Evolutionary conservation across 2,329 filamentous ascomycete species (phyloP), one percentile per base, ranked within the genome.

Genomic region (Akanthomyces uredinophilus): DNA sequence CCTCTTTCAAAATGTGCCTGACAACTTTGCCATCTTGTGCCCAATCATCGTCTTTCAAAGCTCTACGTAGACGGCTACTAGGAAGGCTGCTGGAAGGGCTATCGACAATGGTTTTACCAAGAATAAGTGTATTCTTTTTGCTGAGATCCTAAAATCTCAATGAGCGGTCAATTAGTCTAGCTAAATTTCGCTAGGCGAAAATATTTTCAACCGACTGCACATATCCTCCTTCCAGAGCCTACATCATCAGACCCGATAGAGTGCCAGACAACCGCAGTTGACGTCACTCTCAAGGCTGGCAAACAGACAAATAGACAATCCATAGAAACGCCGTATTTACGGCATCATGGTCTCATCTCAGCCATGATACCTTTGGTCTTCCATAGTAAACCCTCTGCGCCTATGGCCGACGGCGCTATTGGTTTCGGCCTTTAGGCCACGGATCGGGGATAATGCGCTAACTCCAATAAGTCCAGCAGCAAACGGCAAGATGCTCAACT

Each of bases 391-490:
- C 49, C 6, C 8, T 20, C 18, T n/a, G 27, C 49, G 24, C 16
- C 24, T 29, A 55, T 44, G 24, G 39, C 52, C 52, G 52, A 55
- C 52, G 52, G 52, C 52, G 52, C 39, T 55, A 55, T 29, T 14
- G 10, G 10, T 14, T 13, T 43, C 37, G 22, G 52, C 6, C 39
- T 55, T 55, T 29, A 55, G 39, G 14, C 18, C 14, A 22, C 52
- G 39, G 22, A 27, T 18, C 52, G 52, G 52, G 11, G 52, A 55
- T 55, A 55, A 39, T 8, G 18, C 52, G 37, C 39, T 44, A 55
- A 55, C 52, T 55, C 52, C 52, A 55, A 8, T 13, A n/a, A 8
- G 29, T 27, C 37, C 37, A 14, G 24, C 13, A 27, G n/a, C 47
- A 8, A 8, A 32, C 27, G 27, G 47, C 18, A 39, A 44, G 7